Percentiles rank a stretch among this genome's conserved stretches.
Conservation (phyloP, 345 rosid genomes). For the Rhodamnia argentea region DNA sequence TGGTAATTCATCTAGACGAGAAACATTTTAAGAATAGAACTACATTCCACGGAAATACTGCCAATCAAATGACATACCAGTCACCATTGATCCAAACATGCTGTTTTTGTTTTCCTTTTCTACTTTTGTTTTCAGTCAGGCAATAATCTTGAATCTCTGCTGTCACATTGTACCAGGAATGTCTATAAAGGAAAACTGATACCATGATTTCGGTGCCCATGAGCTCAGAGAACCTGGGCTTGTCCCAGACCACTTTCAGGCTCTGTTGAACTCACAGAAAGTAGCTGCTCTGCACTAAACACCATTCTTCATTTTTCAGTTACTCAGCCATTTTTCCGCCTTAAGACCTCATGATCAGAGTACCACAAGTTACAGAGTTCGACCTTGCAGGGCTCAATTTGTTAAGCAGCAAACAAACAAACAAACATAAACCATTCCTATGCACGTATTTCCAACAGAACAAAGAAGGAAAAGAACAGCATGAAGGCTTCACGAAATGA, state of each 20-base stretch:
- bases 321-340: neutral
- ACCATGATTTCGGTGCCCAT: neutral
- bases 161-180: neutral
- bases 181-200: neutral
- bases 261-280: neutral
- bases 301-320: neutral
- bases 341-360: neutral
- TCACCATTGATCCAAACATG: neutral
- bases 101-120: neutral
- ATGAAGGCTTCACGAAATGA: neutral
- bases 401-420: neutral
- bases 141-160: neutral
- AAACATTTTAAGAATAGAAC: neutral
- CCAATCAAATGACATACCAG: neutral
- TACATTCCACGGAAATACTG: neutral
- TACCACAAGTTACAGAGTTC: neutral
- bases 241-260: neutral
- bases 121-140: neutral
- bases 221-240: neutral
- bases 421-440: neutral
- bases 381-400: neutral
- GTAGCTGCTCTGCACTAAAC: neutral
- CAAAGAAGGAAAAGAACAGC: neutral
- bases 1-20: neutral
- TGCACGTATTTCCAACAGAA: neutral